Percentiles rank a stretch among this genome's conserved stretches.
phyloP scores from a whole-genome alignment of 2,329 filamentous ascomycete species.

The Neopestalotiopsis sp. region DNA sequence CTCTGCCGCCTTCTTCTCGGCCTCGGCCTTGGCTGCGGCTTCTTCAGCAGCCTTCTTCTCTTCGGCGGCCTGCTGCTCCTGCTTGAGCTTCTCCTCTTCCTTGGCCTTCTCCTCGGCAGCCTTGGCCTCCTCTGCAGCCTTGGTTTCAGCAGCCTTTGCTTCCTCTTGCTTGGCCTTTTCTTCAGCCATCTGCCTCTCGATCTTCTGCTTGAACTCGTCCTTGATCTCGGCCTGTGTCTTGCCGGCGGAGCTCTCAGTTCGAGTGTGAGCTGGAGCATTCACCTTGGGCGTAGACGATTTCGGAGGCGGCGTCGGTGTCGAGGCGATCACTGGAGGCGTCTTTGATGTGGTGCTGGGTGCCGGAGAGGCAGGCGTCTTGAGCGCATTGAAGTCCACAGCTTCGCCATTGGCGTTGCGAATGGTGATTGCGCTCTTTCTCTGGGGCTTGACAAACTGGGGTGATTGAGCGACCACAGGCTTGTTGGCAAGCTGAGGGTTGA shows the following conservation, averaged over 20 bases:
- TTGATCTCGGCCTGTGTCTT: slow-evolving; percentile 85
- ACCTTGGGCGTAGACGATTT: slow-evolving; percentile 65
- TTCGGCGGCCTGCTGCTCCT: slow-evolving; percentile 29
- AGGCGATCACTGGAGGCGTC: slow-evolving; percentile 73
- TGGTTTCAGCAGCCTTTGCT: slow-evolving; percentile 34
- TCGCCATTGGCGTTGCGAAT: slow-evolving; percentile 88
- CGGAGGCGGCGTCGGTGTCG: slow-evolving; percentile 79
- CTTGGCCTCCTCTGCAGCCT: slow-evolving; percentile 32
- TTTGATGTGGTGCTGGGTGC: slow-evolving; percentile 62
- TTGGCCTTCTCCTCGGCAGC: slow-evolving; percentile 30
- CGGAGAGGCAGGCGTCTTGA: slow-evolving; percentile 63
- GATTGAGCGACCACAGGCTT: slow-evolving; percentile 45
- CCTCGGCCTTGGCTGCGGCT: slow-evolving; percentile 19
- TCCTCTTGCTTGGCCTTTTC: slow-evolving; percentile 37
- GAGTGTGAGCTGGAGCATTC: slow-evolving; percentile 64
- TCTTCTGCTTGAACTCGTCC: slow-evolving; percentile 81
- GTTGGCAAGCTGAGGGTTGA: slow-evolving; percentile 61
- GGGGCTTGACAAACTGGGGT: slow-evolving; percentile 52
- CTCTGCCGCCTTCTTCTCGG: slow-evolving; percentile 27
- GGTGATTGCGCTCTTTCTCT: slow-evolving; percentile 74
- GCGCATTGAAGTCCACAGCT: slow-evolving; percentile 69
- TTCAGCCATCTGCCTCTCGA: slow-evolving; percentile 64
- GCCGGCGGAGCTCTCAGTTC: slow-evolving; percentile 69
- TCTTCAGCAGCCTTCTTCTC: slow-evolving; percentile 29
- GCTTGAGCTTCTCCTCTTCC: slow-evolving; percentile 26